Base-by-base conservation (phyloP, 441 rosid genomes). In the Viola pubescens region DNA sequence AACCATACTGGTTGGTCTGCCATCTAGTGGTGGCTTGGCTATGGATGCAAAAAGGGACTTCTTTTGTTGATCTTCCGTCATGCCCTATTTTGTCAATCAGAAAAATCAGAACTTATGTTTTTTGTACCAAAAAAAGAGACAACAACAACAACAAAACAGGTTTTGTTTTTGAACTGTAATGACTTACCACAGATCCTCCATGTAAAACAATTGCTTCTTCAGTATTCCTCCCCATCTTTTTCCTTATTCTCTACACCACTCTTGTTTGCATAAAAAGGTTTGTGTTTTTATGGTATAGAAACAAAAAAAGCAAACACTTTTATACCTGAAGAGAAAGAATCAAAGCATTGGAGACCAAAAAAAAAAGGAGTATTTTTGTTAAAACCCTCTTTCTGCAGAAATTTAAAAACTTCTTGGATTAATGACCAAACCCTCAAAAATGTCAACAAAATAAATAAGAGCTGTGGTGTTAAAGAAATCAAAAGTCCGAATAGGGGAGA, bases 1-100 rank as follows among this genome's bases (percentile, higher is more conserved):
- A 66, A 83, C 82, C 87, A 83, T 80, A 70, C 87, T 83, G 76
- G 81, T 83, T 51, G 89, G 67, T 66, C 84, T 79, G 65, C 81
- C 78, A 61, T 81, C 76, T 53, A 44, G 37, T 9, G 66, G 62
- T 40, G 75, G 71, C 66, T 80, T 83, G 4, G 76, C 77, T 37
- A 73, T 69, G 10, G 85, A 69, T 54, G 76, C 73, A 58, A 79
- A 74, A 41, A 53, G 75, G 38, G 79, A 57, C 61, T 67, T 74
- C 50, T 76, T 73, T 37, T 46, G 44, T 54, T 80, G 76, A 58
- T 75, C 79, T 54, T 80, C 81, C 66, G 59, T 67, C 63, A 45
- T 61, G 19, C 40, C 81, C 92, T 86, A 48, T 7, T 44, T 60
- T 53, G 10, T 60, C 12, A 40, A 26, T 39, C 57, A 55, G 13